Evolutionary conservation across 2,329 filamentous ascomycete genomes (phyloP).

Genomic region (Fusarium armeniacum): DNA sequence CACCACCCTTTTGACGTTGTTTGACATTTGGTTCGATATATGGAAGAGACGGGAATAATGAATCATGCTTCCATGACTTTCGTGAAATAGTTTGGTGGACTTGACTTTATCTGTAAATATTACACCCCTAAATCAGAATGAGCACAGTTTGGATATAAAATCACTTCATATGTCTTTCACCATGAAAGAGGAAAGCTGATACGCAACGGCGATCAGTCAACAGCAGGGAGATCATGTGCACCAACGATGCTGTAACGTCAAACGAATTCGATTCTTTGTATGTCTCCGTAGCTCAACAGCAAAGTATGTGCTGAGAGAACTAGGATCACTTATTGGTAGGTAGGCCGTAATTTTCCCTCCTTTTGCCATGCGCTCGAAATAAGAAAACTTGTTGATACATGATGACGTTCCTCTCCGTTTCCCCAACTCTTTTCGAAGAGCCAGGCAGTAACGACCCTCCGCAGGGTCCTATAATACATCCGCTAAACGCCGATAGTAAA

Average conservation of each 20-base stretch:
- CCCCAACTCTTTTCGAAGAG: slow-evolving; percentile 23
- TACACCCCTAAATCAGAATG: slow-evolving; percentile 29
- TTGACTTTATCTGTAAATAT: slow-evolving; percentile 15
- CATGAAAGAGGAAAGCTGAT: background rate
- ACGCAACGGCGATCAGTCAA: background rate
- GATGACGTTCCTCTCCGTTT: slow-evolving; percentile 29
- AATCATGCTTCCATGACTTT: slow-evolving; percentile 13
- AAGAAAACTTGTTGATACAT: slow-evolving; percentile 47
- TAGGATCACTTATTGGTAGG: slow-evolving; percentile 10
- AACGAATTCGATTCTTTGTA: slow-evolving; percentile 35
- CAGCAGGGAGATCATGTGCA: background rate
- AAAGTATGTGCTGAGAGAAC: slow-evolving; percentile 16
- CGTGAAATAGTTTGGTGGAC: background rate
- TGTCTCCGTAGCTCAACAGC: slow-evolving; percentile 19
- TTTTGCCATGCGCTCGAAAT: slow-evolving; percentile 32
- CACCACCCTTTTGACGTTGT: background rate
- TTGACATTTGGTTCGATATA: background rate
- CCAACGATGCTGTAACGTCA: background rate
- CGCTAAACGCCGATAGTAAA: slow-evolving; percentile 50
- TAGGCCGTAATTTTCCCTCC: slow-evolving; percentile 31
- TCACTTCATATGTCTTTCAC: background rate
- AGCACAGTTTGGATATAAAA: background rate
- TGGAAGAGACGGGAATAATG: slow-evolving; percentile 26
- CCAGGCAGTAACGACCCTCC: slow-evolving; percentile 31
- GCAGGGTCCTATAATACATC: slow-evolving; percentile 49